A percentile compares a stretch with the other conserved stretches of the same genome.
These are phyloP conservation scores for Pythium plurisporium DNA, from an alignment of 352 stramenopile genomes.

Conservation along the genomic window DNA sequence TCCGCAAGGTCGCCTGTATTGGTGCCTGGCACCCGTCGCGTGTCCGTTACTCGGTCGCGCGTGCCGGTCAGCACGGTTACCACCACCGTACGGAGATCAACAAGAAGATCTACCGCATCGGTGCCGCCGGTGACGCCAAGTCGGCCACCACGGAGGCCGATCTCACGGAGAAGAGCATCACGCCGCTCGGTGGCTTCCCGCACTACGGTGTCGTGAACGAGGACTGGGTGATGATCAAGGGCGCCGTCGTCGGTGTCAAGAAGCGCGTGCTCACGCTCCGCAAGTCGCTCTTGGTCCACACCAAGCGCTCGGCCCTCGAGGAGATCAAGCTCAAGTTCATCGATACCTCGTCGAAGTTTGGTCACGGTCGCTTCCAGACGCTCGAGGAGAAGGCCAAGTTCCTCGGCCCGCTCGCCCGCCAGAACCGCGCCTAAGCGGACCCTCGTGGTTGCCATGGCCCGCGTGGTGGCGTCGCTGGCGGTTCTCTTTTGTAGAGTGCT, in stretches of 20 bases:
- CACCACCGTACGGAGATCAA: constrained; percentile 99
- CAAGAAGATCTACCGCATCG: constrained; percentile 99
- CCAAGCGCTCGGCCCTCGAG: constrained; percentile 96
- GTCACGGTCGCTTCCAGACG: constrained; percentile 99
- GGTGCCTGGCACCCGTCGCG: constrained; percentile 99
- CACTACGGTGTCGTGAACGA: constrained; percentile 99
- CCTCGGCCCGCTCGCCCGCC: constrained; percentile 93
- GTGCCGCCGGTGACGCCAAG: constrained; percentile 90
- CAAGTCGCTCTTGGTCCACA: constrained; percentile 98
- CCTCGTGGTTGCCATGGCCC: not conserved
- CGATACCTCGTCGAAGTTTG: constrained; percentile 98
- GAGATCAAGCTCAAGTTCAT: constrained; percentile 96
- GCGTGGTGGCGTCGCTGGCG: not conserved
- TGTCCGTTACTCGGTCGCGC: constrained; percentile 97
- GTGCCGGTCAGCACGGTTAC: constrained; percentile 99
- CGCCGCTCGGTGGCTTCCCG: constrained; percentile 98
- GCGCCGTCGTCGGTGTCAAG: constrained; percentile 96
- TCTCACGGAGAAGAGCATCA: constrained; percentile 99
- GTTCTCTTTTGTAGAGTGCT: not conserved
- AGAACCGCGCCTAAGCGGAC: constrained; percentile 79
- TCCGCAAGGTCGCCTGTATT: constrained; percentile 99
- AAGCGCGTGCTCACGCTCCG: constrained; percentile 98
- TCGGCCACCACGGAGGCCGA: constrained; percentile 98
- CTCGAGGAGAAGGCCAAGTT: constrained; percentile 99
- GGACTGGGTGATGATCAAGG: constrained; percentile 99